phyloP scores from a whole-genome alignment of 495 filamentous ascomycete species.

The Aeminium ludgeri region DNA sequence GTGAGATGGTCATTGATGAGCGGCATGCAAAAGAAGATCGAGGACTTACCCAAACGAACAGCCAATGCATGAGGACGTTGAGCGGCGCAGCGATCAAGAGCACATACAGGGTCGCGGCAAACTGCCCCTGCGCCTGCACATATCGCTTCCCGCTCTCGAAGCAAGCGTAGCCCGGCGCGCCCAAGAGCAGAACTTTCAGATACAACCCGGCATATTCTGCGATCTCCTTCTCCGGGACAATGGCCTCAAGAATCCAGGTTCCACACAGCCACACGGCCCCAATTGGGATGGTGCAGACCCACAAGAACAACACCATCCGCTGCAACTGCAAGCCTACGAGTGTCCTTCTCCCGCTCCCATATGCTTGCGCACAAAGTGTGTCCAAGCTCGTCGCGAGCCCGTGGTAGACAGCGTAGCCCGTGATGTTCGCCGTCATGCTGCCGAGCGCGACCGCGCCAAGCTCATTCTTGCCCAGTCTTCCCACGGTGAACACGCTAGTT shows the following conservation, averaged over 20 bases:
- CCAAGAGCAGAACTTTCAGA: constrained; percentile 44
- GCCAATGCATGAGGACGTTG: constrained; percentile 49
- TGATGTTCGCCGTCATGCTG: constrained; percentile 58
- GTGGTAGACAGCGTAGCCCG: constrained; percentile 53
- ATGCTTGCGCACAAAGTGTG: constrained; percentile 60
- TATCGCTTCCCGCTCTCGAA: constrained; percentile 60
- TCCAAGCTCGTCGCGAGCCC: constrained; percentile 54
- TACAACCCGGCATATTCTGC: constrained; percentile 51
- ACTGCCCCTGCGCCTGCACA: constrained; percentile 55
- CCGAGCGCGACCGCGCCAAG: constrained; percentile 51
- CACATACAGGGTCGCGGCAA: constrained; percentile 48
- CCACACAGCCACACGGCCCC: constrained; percentile 41
- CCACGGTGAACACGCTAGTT: constrained; percentile 49
- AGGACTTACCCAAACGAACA: constrained; percentile 46
- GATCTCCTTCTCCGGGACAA: constrained; percentile 45
- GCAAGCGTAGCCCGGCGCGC: constrained; percentile 49
- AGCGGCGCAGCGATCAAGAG: constrained; percentile 48
- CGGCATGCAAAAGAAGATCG: not conserved
- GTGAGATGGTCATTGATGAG: not conserved
- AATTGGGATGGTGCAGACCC: constrained; percentile 45
- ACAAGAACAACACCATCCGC: constrained; percentile 51
- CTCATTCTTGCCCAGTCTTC: constrained; percentile 43
- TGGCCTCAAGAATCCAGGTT: constrained; percentile 34
- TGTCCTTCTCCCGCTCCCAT: constrained; percentile 48
- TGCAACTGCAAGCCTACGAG: constrained; percentile 57